These are phyloP conservation scores for Quercus phellos DNA, from an alignment of 331 rosid genomes.

Conservation along the genomic window DNA sequence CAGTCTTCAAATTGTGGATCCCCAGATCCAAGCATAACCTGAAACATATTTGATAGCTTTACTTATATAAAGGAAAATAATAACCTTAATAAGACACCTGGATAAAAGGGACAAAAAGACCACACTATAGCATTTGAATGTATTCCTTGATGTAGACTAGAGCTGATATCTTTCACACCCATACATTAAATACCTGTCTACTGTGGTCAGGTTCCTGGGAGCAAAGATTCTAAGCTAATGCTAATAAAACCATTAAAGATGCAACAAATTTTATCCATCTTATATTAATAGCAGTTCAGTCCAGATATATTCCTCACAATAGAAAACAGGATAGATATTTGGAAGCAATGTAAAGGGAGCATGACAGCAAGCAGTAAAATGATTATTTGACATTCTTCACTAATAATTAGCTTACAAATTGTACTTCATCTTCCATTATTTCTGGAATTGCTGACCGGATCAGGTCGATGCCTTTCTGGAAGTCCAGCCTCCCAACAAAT, in stretches of 20 bases:
- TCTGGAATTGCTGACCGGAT: slow-evolving; percentile 59
- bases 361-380: not conserved
- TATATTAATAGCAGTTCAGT: not conserved
- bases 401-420: slow-evolving; percentile 58
- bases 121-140: not conserved
- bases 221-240: not conserved
- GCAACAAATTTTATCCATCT: not conserved
- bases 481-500: slow-evolving; percentile 77
- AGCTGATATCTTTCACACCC: not conserved
- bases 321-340: not conserved
- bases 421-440: slow-evolving; percentile 73
- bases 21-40: slow-evolving; percentile 94
- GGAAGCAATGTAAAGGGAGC: not conserved
- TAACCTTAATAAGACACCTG: not conserved
- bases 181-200: not conserved
- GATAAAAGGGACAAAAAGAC: not conserved
- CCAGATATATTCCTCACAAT: not conserved
- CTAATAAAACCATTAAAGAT: not conserved
- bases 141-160: slow-evolving; percentile 8
- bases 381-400: not conserved
- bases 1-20: slow-evolving; percentile 56
- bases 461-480: slow-evolving; percentile 91
- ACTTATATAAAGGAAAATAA: not conserved
- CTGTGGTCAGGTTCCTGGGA: not conserved
- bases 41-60: slow-evolving; percentile 15